Conservation (phyloP, 1,139 yeast species). For the Blastobotrys apis region DNA sequence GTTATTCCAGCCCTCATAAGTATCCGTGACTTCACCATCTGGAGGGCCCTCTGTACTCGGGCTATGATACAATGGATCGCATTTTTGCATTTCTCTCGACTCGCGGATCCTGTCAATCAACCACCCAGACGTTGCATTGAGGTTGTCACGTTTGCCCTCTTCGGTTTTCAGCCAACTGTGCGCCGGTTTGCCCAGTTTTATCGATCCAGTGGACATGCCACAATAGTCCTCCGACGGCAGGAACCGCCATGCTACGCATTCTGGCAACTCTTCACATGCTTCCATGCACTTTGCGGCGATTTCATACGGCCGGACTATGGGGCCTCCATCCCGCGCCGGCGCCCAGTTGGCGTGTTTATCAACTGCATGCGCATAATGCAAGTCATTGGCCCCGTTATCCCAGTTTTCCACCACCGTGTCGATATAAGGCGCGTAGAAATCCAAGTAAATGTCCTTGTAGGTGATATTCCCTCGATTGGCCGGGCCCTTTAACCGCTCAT, state of each 20-base stretch:
- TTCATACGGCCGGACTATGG: conserved; percentile 21
- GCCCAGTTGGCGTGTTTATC: conserved; percentile 6
- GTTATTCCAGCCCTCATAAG: not conserved
- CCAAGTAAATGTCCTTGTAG: conserved; percentile 34
- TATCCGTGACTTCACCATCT: not conserved
- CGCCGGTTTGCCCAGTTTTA: conserved; percentile 20
- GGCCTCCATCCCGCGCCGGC: conserved; percentile 12
- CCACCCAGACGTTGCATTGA: conserved; percentile 28
- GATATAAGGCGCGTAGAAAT: conserved; percentile 34
- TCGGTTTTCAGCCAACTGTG: conserved; percentile 3
- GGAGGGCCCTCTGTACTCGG: not conserved
- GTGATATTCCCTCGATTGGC: conserved; percentile 20
- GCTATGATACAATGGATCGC: conserved; percentile 3
- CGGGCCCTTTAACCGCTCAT: conserved; percentile 30
- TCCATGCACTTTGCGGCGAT: conserved; percentile 24
- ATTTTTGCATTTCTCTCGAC: not conserved
- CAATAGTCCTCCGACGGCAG: conserved; percentile 20
- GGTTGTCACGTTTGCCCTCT: not conserved
- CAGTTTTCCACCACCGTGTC: conserved; percentile 26
- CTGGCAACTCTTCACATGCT: conserved; percentile 23
- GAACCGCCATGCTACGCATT: conserved; percentile 30
- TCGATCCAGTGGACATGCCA: conserved; percentile 15
- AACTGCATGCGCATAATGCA: conserved; percentile 16
- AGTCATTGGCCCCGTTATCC: conserved; percentile 29
- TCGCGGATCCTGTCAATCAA: conserved; percentile 29